Percentiles rank a stretch among this genome's conserved stretches.
Conservation (phyloP, 805 yeast species). For the Kregervanrija fluxuum region DNA sequence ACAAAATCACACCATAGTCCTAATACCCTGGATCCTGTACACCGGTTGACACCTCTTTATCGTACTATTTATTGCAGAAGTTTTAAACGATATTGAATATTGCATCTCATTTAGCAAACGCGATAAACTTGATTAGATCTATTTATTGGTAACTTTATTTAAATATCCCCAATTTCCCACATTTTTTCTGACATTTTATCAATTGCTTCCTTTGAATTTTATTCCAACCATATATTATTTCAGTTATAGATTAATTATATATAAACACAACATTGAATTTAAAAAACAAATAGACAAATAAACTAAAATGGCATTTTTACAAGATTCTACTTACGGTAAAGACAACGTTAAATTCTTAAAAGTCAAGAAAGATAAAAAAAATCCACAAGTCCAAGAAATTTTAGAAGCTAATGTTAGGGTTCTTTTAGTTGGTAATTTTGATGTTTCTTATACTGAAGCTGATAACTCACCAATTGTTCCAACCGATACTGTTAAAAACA, state of each 20-base stretch:
- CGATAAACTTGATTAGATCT: too few relatives aligned
- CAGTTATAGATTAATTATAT: neutral
- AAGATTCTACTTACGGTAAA: constrained; percentile 74
- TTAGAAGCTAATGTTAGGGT: constrained; percentile 79
- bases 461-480: constrained; percentile 89
- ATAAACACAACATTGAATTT: neutral
- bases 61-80: too few relatives aligned
- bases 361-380: constrained; percentile 68
- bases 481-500: constrained; percentile 89
- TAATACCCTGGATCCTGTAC: too few relatives aligned
- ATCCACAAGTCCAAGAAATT: constrained; percentile 72
- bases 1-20: too few relatives aligned
- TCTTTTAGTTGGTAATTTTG: constrained; percentile 72
- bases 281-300: too few relatives aligned
- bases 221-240: neutral
- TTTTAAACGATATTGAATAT: too few relatives aligned
- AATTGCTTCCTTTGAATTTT: neutral
- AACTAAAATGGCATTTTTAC: constrained; percentile 22
- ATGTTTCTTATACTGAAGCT: constrained; percentile 75
- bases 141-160: too few relatives aligned
- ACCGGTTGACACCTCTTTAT: too few relatives aligned
- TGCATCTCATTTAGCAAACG: too few relatives aligned
- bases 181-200: neutral
- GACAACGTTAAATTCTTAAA: constrained; percentile 89
- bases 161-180: neutral